A percentile compares a stretch with the other conserved stretches of the same genome.
phyloP scores from a whole-genome alignment of 305 asterid genomes.

The Andrographis paniculata region DNA sequence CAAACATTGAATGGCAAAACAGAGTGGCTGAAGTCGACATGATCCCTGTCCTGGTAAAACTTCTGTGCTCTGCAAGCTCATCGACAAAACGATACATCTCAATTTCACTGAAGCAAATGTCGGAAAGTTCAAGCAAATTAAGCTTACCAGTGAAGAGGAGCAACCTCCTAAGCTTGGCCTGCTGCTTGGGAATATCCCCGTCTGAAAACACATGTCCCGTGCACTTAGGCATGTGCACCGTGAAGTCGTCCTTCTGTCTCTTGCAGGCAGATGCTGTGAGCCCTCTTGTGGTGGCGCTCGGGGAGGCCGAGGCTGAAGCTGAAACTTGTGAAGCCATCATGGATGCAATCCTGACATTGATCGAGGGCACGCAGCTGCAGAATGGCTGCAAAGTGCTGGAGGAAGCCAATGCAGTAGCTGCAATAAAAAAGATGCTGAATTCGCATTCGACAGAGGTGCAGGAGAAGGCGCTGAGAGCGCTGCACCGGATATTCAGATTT shows the following conservation, averaged over 20 bases:
- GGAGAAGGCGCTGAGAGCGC: conserved; percentile 33
- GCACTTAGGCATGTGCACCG: conserved; percentile 29
- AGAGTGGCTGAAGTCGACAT: conserved; percentile 31
- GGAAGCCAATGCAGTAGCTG: conserved; percentile 26
- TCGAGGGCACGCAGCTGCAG: conserved; percentile 27
- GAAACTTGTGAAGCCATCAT: conserved; percentile 39
- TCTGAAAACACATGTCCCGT: conserved; percentile 18
- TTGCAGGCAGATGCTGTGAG: conserved; percentile 34
- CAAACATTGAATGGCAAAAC: conserved; percentile 29
- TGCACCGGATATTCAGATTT: conserved; percentile 26
- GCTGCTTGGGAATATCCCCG: conserved; percentile 25
- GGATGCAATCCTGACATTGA: conserved; percentile 32
- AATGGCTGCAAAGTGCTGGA: conserved; percentile 30
- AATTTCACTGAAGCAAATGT: conserved; percentile 33
- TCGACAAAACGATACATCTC: conserved; percentile 23
- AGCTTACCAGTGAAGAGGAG: conserved; percentile 22
- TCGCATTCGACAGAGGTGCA: conserved; percentile 23
- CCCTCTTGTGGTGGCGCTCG: conserved; percentile 25
- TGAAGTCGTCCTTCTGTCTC: conserved; percentile 35
- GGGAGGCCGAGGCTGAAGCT: conserved; percentile 21
- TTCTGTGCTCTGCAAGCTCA: conserved; percentile 23
- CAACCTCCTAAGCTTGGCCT: conserved; percentile 15
- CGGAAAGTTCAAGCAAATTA: conserved; percentile 26
- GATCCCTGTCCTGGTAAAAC: conserved; percentile 30
- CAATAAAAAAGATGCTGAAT: conserved; percentile 23